Evolutionary conservation across 2,329 filamentous ascomycete genomes (phyloP).

Genomic region (Trichoderma endophyticum): DNA sequence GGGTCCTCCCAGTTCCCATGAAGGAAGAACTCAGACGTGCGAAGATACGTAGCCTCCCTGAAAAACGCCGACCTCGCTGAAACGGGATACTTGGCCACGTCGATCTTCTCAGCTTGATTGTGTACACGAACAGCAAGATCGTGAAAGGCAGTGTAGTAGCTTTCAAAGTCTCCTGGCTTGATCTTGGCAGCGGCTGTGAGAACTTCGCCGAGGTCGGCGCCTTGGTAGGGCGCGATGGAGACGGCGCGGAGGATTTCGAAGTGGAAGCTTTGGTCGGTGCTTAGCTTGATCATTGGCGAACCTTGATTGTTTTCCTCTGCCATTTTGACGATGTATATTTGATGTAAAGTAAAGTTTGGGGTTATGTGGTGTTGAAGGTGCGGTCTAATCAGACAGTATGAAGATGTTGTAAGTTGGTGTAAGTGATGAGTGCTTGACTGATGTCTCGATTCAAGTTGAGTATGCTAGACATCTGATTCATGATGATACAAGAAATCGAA

Average conservation of each 20-base stretch:
- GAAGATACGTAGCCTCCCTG: conserved; percentile 41
- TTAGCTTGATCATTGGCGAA: conserved; percentile 23
- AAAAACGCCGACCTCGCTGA: conserved; percentile 32
- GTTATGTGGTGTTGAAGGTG: neutral
- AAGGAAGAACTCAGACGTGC: conserved; percentile 41
- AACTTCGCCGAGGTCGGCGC: conserved; percentile 32
- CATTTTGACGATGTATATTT: neutral
- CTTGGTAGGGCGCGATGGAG: conserved; percentile 23
- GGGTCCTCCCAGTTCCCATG: conserved; percentile 40
- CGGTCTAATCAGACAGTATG: neutral
- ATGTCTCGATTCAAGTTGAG: neutral
- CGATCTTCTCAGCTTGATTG: conserved; percentile 19
- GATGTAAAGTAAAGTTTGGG: neutral
- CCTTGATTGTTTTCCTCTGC: neutral
- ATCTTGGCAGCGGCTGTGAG: conserved; percentile 27
- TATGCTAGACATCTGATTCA: neutral
- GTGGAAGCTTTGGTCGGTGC: conserved; percentile 25
- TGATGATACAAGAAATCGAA: neutral
- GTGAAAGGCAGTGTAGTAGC: conserved; percentile 25
- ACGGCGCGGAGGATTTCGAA: conserved; percentile 28
- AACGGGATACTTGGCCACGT: conserved; percentile 22
- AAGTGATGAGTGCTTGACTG: neutral
- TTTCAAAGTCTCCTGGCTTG: conserved; percentile 25
- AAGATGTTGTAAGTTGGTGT: neutral
- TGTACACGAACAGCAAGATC: conserved; percentile 24